Conservation (phyloP, 2,329 filamentous ascomycete genomes). For the Cadophora sp. region DNA sequence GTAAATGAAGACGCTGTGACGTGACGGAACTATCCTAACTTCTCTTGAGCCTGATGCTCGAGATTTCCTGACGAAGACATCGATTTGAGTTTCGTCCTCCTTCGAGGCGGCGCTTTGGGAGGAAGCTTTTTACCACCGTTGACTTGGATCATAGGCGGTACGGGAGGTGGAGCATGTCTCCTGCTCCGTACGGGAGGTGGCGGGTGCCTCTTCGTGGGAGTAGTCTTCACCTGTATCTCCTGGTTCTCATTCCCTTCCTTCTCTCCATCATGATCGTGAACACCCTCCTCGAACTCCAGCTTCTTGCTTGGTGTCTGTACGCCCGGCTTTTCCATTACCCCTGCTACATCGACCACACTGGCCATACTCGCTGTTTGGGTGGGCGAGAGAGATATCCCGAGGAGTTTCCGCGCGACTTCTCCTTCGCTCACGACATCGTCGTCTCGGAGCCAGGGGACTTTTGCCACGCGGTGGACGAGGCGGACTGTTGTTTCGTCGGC, state of each 20-base stretch:
- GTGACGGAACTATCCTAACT: not conserved
- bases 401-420: slow-evolving; percentile 61
- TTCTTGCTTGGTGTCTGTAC: slow-evolving; percentile 79
- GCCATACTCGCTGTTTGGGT: slow-evolving; percentile 72
- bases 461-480: slow-evolving; percentile 76
- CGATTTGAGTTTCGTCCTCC: slow-evolving; percentile 43
- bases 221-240: slow-evolving; percentile 2
- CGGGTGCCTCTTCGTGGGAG: slow-evolving; percentile 26
- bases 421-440: slow-evolving; percentile 49
- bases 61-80: slow-evolving; percentile 30
- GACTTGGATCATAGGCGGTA: slow-evolving; percentile 34
- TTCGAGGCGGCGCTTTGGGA: slow-evolving; percentile 43
- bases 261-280: slow-evolving; percentile 36
- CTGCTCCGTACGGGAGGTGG: slow-evolving; percentile 34
- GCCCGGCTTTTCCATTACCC: slow-evolving; percentile 81
- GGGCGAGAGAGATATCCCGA: slow-evolving; percentile 75
- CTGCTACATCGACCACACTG: slow-evolving; percentile 80
- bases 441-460: slow-evolving; percentile 71
- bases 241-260: slow-evolving; percentile 24
- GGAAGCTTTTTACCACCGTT: slow-evolving; percentile 43
- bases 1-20: not conserved
- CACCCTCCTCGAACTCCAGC: slow-evolving; percentile 42
- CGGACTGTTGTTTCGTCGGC: slow-evolving; percentile 81
- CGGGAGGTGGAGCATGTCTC: slow-evolving; percentile 38
- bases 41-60: slow-evolving; percentile 13